Evolutionary conservation across 805 yeast species (phyloP).

Genomic region (Kazachstania bromeliacearum): DNA sequence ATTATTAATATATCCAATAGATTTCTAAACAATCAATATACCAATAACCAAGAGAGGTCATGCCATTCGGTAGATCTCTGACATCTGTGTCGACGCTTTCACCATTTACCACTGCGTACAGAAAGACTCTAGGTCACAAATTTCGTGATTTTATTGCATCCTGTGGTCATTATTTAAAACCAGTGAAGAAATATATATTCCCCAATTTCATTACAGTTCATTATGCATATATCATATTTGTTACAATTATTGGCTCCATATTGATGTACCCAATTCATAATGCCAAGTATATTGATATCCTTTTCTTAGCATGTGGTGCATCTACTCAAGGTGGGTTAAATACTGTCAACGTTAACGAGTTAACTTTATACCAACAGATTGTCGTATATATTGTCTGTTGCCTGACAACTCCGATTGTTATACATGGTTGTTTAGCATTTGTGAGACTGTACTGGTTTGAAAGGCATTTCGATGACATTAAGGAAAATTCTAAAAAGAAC

Average conservation of each 20-base stretch:
- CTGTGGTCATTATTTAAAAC: constrained; percentile 26
- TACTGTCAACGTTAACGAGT: constrained; percentile 56
- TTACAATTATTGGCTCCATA: constrained; percentile 61
- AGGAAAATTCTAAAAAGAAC: constrained; percentile 64
- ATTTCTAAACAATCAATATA: too few relatives aligned
- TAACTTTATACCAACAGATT: constrained; percentile 73
- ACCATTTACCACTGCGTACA: constrained; percentile 4
- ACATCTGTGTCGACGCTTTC: constrained; percentile 20
- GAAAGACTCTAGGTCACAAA: constrained; percentile 33
- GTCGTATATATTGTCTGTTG: constrained; percentile 52
- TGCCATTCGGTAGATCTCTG: constrained; percentile 12
- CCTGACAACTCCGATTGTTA: constrained; percentile 78
- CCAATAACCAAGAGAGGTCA: too few relatives aligned
- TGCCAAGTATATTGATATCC: constrained; percentile 60
- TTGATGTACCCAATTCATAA: constrained; percentile 68
- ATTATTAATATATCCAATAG: too few relatives aligned
- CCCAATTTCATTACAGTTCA: constrained; percentile 51
- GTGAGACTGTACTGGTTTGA: constrained; percentile 85
- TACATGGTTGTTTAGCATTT: constrained; percentile 70
- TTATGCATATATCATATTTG: constrained; percentile 55
- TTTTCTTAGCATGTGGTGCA: constrained; percentile 69
- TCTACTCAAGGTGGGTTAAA: constrained; percentile 89
- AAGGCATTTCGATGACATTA: constrained; percentile 74
- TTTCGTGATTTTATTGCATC: constrained; percentile 32
- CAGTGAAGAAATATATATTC: constrained; percentile 31